Percentiles rank a stretch among this genome's conserved stretches.
These are phyloP conservation scores for Dicorynia guianensis DNA, from an alignment of 306 rosid genomes.

Conservation along the genomic window DNA sequence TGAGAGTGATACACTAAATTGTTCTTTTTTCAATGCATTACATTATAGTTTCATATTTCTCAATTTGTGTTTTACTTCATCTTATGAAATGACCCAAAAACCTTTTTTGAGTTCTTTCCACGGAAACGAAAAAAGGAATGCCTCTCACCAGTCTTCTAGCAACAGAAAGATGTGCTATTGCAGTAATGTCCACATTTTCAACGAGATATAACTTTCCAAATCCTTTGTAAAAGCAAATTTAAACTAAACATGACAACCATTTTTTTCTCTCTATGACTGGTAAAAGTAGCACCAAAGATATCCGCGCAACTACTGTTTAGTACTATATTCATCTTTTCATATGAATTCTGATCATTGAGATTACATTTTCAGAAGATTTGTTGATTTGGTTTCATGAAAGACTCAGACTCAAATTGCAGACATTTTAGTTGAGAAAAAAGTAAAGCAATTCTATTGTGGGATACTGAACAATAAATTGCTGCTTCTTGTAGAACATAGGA, in stretches of 20 bases:
- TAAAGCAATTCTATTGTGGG: conserved; percentile 1
- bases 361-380: background rate
- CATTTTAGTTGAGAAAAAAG: conserved; percentile 13
- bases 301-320: conserved; percentile 14
- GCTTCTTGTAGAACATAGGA: conserved; percentile 20
- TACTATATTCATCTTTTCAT: conserved; percentile 6
- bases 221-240: conserved; percentile 3
- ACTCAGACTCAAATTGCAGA: background rate
- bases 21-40: background rate
- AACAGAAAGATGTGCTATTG: conserved; percentile 1
- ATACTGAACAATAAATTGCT: conserved; percentile 36
- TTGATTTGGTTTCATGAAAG: conserved; percentile 20
- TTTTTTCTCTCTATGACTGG: conserved; percentile 3
- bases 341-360: conserved; percentile 20
- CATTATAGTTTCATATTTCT: background rate
- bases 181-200: conserved; percentile 11
- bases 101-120: background rate
- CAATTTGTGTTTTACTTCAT: conserved; percentile 3
- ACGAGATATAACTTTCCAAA: background rate
- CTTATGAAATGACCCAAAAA: conserved; percentile 24
- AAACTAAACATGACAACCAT: conserved; percentile 13
- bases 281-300: conserved; percentile 12
- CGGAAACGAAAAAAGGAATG: background rate
- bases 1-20: background rate
- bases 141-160: background rate